Base-by-base conservation (phyloP, 345 rosid species). In the Laguncularia racemosa region DNA sequence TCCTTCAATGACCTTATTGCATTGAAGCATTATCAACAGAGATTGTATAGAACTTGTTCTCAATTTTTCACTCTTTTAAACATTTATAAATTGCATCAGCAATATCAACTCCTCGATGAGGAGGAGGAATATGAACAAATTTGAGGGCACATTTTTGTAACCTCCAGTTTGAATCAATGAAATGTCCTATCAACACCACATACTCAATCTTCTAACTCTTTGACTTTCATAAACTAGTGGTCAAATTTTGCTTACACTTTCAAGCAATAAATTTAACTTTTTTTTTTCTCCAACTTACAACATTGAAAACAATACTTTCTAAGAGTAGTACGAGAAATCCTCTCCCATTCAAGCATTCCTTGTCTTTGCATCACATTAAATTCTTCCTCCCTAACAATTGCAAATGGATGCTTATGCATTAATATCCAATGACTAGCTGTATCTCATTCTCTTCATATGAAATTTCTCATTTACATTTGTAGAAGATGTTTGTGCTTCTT, bases 121-220 rank as follows among this genome's bases (percentile, higher is more conserved):
- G 67, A 20, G 60, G 67, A 52, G 53, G 55, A 12, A 63, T 12
- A 26, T 47, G 60, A 16, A 63, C 55, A 48, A 63, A 47, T 12
- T 63, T 23, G 5, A 8, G 49, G 15, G n/a, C 48, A 18, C 13
- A 18, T 10, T 55, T 55, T 55, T 23, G n/a, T n/a, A 26, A 14
- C 56, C 15, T 26, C 44, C 16, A 26, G 1, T 0, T n/a, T n/a
- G 56, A 7, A 13, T 52, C n/a, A n/a, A n/a, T n/a, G n/a, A n/a
- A n/a, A n/a, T n/a, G n/a, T n/a, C n/a, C n/a, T n/a, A n/a, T n/a
- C 56, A 8, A 53, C 2, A 55, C 60, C 55, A 19, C 54, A n/a
- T 49, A 50, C 16, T 28, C 0, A 49, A 49, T 48, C 20, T 50
- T 60, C 9, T 60, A 46, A 19, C 43, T 60, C 8, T 18, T 51